phyloP scores from a whole-genome alignment of 805 yeast genomes.

The Yamadazyma philogaea region DNA sequence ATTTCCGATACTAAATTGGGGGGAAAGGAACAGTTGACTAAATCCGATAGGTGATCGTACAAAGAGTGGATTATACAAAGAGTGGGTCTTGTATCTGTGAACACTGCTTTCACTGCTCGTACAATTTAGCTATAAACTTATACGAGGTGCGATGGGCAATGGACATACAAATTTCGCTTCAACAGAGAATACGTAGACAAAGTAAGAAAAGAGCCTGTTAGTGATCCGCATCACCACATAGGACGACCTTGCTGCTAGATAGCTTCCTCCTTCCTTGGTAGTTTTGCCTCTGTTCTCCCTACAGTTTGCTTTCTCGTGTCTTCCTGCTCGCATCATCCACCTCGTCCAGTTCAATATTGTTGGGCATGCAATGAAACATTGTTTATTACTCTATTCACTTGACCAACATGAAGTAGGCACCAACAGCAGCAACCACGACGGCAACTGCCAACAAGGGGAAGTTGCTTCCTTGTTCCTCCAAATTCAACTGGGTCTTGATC shows the following conservation, averaged over 20 bases:
- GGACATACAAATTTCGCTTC: not conserved
- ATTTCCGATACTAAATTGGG: not conserved
- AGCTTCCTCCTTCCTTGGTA: not conserved
- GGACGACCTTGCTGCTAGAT: not conserved
- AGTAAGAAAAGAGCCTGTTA: too few species aligned
- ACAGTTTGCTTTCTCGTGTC: not conserved
- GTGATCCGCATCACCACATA: not conserved
- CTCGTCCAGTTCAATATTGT: not conserved
- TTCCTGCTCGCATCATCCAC: not conserved
- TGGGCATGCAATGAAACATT: not conserved
- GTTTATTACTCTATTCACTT: slow-evolving; percentile 11
- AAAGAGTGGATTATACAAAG: too few species aligned
- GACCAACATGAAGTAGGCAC: slow-evolving; percentile 38
- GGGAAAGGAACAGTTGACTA: not conserved
- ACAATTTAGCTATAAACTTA: not conserved
- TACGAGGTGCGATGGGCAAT: not conserved
- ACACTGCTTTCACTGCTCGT: not conserved
- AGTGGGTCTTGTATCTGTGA: not conserved
- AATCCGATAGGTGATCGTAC: not conserved
- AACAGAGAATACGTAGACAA: not conserved
- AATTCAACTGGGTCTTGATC: slow-evolving; percentile 21
- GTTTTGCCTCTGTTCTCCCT: not conserved
- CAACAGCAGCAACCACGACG: slow-evolving; percentile 36
- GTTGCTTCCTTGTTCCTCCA: slow-evolving; percentile 18
- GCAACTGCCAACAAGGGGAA: slow-evolving; percentile 31